Percentiles rank a stretch among this genome's conserved stretches.
phyloP scores from a whole-genome alignment of 2,329 filamentous ascomycete species.

The Trichoderma atroviride region DNA sequence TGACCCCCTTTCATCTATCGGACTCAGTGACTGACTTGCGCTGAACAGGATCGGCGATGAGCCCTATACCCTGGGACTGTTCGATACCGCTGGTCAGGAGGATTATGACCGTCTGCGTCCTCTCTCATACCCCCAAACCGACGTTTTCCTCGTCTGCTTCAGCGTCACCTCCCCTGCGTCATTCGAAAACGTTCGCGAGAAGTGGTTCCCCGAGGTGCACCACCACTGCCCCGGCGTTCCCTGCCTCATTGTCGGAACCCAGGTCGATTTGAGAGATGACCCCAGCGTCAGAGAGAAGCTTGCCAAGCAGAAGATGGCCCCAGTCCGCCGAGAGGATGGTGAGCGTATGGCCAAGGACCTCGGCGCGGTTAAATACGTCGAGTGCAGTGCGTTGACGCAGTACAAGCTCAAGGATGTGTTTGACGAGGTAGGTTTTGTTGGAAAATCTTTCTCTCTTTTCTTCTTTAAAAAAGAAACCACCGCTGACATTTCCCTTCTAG shows the following conservation, averaged over 20 bases:
- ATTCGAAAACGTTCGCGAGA: conserved; percentile 98
- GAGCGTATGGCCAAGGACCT: conserved; percentile 96
- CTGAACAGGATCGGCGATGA: conserved; percentile 90
- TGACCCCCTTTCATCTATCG: not conserved
- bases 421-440: conserved; percentile 73
- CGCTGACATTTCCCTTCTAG: conserved; percentile 49
- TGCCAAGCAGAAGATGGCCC: conserved; percentile 92
- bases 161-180: conserved; percentile 96
- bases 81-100: conserved; percentile 98
- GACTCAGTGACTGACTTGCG: conserved; percentile 18
- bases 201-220: conserved; percentile 98
- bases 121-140: conserved; percentile 96
- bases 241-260: conserved; percentile 95
- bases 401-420: conserved; percentile 99
- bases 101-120: conserved; percentile 98
- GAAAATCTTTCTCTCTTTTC: not conserved
- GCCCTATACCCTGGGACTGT: conserved; percentile 94
- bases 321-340: conserved; percentile 88
- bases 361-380: conserved; percentile 98
- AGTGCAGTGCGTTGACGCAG: conserved; percentile 97
- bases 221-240: conserved; percentile 98
- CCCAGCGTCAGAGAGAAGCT: conserved; percentile 86
- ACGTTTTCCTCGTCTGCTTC: conserved; percentile 98
- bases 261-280: conserved; percentile 94
- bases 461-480: no score